These are phyloP conservation scores for Diplocarpon mali DNA, from an alignment of 2,329 filamentous ascomycete genomes.

Conservation along the genomic window DNA sequence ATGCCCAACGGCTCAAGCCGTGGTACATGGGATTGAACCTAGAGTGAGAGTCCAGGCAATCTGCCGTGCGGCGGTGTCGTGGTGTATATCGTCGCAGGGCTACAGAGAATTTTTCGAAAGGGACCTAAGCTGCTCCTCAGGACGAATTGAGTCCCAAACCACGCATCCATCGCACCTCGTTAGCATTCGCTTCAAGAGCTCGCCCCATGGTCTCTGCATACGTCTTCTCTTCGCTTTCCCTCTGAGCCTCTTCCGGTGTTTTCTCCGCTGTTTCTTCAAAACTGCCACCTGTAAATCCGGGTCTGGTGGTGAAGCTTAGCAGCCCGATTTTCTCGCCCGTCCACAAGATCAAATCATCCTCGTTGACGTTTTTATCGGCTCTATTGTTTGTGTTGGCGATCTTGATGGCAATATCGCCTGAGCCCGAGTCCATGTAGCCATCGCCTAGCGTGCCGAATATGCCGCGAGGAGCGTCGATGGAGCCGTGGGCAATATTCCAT, in stretches of 20 bases:
- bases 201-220: constrained; percentile 64
- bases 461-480: constrained; percentile 33
- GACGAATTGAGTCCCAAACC: constrained; percentile 11
- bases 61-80: too few relatives aligned
- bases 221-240: constrained; percentile 42
- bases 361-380: constrained; percentile 31
- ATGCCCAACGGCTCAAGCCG: too few relatives aligned
- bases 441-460: constrained; percentile 38
- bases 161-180: constrained; percentile 19
- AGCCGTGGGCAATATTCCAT: constrained; percentile 44
- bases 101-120: not conserved
- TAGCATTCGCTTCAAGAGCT: constrained; percentile 56
- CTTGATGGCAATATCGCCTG: constrained; percentile 70
- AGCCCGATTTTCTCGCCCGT: constrained; percentile 77
- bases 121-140: constrained; percentile 1
- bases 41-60: too few relatives aligned
- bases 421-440: constrained; percentile 31
- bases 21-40: too few relatives aligned
- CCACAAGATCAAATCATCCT: constrained; percentile 72
- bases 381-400: constrained; percentile 44
- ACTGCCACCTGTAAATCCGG: constrained; percentile 38
- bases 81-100: not conserved
- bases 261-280: constrained; percentile 34
- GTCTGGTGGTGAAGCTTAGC: constrained; percentile 47
- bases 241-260: constrained; percentile 36